These are phyloP conservation scores for Pleurotus tuoliensis DNA, from an alignment of 768 basidiomycete species.

Conservation along the genomic window DNA sequence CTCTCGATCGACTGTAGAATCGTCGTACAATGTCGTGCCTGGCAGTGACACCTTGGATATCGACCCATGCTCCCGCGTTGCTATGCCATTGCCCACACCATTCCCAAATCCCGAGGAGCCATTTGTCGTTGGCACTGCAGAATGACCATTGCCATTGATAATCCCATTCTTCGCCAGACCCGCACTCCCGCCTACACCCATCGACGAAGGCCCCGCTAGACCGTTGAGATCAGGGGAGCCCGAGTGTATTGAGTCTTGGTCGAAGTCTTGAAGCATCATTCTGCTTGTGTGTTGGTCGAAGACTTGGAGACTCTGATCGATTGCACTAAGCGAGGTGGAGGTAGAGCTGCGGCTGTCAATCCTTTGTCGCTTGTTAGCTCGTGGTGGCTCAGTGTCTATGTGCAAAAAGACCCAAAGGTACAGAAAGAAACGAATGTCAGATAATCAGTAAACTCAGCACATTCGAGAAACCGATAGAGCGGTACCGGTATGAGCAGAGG, in stretches of 20 bases:
- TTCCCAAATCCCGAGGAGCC: slow-evolving; percentile 23
- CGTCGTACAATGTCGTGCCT: slow-evolving; percentile 74
- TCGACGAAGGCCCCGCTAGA: slow-evolving; percentile 52
- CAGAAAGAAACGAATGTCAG: not conserved
- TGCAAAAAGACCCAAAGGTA: not conserved
- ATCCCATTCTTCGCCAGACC: slow-evolving; percentile 31
- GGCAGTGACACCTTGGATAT: slow-evolving; percentile 64
- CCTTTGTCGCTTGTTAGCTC: slow-evolving; percentile 73
- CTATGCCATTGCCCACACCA: slow-evolving; percentile 42
- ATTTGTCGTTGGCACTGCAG: slow-evolving; percentile 28
- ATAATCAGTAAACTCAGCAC: too few species aligned
- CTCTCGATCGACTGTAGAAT: slow-evolving; percentile 78
- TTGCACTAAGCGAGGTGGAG: slow-evolving; percentile 23
- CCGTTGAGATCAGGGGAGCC: slow-evolving; percentile 38
- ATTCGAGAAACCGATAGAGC: slow-evolving; percentile 11
- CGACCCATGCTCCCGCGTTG: slow-evolving; percentile 44
- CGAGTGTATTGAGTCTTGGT: slow-evolving; percentile 42
- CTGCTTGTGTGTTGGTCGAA: slow-evolving; percentile 27
- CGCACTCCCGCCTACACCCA: slow-evolving; percentile 29
- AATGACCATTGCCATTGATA: slow-evolving; percentile 41
- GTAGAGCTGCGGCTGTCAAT: slow-evolving; percentile 36
- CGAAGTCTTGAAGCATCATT: slow-evolving; percentile 53
- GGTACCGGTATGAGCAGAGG: slow-evolving; percentile 32
- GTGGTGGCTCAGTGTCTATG: slow-evolving; percentile 45
- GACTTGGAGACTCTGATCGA: slow-evolving; percentile 28